A percentile compares a stretch with the other conserved stretches of the same genome.
phyloP scores from a whole-genome alignment of 129 eudicot genomes.

The Pseudognaphalium luteoalbum region DNA sequence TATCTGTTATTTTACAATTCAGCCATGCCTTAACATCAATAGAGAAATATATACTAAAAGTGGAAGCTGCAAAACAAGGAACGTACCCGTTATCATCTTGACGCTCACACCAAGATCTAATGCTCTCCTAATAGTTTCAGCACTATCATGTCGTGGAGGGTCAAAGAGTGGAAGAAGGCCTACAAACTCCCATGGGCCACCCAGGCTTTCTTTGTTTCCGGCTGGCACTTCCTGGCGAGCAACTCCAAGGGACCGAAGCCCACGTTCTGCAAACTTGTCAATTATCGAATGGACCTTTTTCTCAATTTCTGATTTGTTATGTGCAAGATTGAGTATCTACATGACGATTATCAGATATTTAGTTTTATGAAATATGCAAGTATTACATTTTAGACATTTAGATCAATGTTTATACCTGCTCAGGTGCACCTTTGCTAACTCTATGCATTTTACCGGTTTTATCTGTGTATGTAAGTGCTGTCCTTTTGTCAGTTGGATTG shows the following conservation, averaged over 20 bases:
- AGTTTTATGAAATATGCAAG: background rate
- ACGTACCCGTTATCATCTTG: constrained; percentile 86
- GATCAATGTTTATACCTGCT: constrained; percentile 52
- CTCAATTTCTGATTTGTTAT: constrained; percentile 64
- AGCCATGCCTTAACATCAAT: background rate
- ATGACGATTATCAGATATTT: constrained; percentile 1
- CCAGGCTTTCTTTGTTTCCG: constrained; percentile 70
- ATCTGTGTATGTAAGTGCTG: constrained; percentile 80
- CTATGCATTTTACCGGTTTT: constrained; percentile 75
- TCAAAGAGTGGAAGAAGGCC: constrained; percentile 91
- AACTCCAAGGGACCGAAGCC: constrained; percentile 84
- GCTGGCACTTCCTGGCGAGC: constrained; percentile 89
- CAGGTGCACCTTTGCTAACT: constrained; percentile 98
- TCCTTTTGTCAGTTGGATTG: constrained; percentile 90
- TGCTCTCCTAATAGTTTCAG: constrained; percentile 86
- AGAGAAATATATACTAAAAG: background rate
- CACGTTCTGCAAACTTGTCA: constrained; percentile 86
- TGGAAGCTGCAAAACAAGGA: background rate
- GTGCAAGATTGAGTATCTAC: constrained; percentile 81
- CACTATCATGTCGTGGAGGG: constrained; percentile 93
- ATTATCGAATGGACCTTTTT: constrained; percentile 60
- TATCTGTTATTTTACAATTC: too few species aligned
- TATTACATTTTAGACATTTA: background rate
- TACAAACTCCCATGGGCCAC: constrained; percentile 85
- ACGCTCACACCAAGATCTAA: constrained; percentile 84